phyloP scores from a whole-genome alignment of 805 yeast genomes.

The Wickerhamiella kurtzmanii region DNA sequence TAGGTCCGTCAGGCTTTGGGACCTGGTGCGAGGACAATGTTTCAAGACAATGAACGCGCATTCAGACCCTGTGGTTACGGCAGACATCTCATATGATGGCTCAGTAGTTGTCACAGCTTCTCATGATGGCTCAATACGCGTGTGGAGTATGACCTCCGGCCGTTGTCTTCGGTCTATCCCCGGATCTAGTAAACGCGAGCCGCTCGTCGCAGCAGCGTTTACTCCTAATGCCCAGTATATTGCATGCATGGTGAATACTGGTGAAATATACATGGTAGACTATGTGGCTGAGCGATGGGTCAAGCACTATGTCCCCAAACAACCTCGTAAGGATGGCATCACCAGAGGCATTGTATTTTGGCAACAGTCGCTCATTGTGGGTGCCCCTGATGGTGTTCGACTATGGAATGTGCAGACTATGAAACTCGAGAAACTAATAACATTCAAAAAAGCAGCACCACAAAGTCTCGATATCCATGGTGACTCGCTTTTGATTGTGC shows the following conservation, averaged over 20 bases:
- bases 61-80: constrained; percentile 71
- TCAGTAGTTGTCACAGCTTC: constrained; percentile 76
- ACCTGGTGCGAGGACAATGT: constrained; percentile 52
- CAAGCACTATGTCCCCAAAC: constrained; percentile 27
- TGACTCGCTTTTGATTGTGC: not conserved
- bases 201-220: constrained; percentile 59
- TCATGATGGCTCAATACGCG: constrained; percentile 77
- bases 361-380: not conserved
- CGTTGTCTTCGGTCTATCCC: constrained; percentile 81
- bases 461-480: not conserved
- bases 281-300: constrained; percentile 68
- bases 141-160: constrained; percentile 80
- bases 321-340: not conserved
- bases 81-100: constrained; percentile 66
- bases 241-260: constrained; percentile 69
- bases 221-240: constrained; percentile 73
- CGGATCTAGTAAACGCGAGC: constrained; percentile 39
- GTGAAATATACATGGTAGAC: constrained; percentile 71
- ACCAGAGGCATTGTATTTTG: constrained; percentile 5
- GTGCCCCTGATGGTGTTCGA: not conserved
- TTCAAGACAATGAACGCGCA: constrained; percentile 81
- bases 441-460: not conserved
- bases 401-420: not conserved
- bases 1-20: constrained; percentile 88
- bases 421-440: not conserved